Conservation (phyloP, 2,329 filamentous ascomycete genomes). For the Acrocalymma vagum region DNA sequence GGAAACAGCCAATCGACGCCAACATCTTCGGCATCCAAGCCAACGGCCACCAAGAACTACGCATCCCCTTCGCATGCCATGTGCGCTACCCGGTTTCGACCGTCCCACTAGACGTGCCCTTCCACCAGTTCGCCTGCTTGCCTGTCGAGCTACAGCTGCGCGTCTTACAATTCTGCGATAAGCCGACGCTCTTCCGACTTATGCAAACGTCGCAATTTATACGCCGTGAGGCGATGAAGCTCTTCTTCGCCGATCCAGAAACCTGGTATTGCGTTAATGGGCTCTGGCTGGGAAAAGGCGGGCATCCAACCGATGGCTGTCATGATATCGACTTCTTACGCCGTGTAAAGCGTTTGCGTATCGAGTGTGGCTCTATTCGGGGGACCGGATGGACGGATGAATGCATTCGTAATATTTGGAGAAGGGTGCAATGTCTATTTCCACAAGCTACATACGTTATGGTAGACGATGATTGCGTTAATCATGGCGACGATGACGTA, state of each 20-base stretch:
- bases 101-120: conserved; percentile 1
- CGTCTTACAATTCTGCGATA: conserved; percentile 6
- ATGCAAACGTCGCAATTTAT: conserved; percentile 10
- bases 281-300: conserved; percentile 4
- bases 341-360: conserved; percentile 1
- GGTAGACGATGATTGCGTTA: background rate
- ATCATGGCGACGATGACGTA: too few species aligned
- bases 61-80: conserved; percentile 5
- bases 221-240: conserved; percentile 8
- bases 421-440: conserved; percentile 5
- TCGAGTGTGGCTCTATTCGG: background rate
- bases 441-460: conserved; percentile 2
- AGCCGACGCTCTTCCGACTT: conserved; percentile 9
- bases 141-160: conserved; percentile 12
- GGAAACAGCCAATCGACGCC: conserved; percentile 5
- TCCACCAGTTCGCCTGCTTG: conserved; percentile 6
- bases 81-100: conserved; percentile 1
- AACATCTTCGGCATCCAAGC: conserved; percentile 3
- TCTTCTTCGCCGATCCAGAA: conserved; percentile 10
- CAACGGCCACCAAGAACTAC: conserved; percentile 1
- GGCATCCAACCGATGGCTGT: background rate
- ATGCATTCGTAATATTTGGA: conserved; percentile 5
- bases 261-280: conserved; percentile 3
- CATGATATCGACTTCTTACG: background rate
- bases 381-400: background rate